phyloP scores from a whole-genome alignment of 257 asterid genomes.

The Solanum verrucosum region DNA sequence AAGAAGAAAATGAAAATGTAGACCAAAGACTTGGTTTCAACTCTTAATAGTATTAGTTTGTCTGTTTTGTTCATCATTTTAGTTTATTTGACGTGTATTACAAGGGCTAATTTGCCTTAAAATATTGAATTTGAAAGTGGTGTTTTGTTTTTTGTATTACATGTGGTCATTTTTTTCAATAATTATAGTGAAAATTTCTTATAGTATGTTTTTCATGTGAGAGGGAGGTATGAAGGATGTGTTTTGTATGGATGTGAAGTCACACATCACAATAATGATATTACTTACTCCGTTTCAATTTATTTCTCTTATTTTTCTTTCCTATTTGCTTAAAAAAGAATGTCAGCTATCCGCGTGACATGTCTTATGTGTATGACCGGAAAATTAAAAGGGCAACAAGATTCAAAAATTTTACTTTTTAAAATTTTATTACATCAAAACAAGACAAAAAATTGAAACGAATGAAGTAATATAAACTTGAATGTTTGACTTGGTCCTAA shows the following conservation, averaged over 20 bases:
- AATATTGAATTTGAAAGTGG: not conserved
- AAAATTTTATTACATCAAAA: too few species aligned
- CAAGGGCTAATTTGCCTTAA: not conserved
- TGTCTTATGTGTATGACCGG: accelerated
- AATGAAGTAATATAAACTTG: not conserved
- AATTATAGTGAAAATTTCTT: not conserved
- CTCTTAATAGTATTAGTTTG: constrained; percentile 1
- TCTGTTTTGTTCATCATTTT: not conserved
- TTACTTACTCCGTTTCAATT: not conserved
- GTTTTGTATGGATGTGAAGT: not conserved
- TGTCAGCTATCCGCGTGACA: not conserved
- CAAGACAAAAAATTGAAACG: not conserved
- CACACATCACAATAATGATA: not conserved
- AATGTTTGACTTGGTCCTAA: not conserved
- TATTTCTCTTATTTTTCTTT: not conserved
- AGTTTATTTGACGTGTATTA: not conserved
- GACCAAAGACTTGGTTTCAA: constrained; percentile 21
- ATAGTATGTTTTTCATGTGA: not conserved
- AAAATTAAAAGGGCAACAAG: too few species aligned
- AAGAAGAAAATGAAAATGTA: constrained; percentile 3
- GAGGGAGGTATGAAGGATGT: not conserved
- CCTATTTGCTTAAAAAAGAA: too few species aligned
- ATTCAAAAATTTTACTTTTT: too few species aligned
- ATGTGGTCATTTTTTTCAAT: not conserved
- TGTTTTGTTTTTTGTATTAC: not conserved